Evolutionary conservation across 1,284 basidiomycete species (phyloP), one percentile per base, ranked within the genome.

Genomic region (Apiotrichum akiyoshidainum): DNA sequence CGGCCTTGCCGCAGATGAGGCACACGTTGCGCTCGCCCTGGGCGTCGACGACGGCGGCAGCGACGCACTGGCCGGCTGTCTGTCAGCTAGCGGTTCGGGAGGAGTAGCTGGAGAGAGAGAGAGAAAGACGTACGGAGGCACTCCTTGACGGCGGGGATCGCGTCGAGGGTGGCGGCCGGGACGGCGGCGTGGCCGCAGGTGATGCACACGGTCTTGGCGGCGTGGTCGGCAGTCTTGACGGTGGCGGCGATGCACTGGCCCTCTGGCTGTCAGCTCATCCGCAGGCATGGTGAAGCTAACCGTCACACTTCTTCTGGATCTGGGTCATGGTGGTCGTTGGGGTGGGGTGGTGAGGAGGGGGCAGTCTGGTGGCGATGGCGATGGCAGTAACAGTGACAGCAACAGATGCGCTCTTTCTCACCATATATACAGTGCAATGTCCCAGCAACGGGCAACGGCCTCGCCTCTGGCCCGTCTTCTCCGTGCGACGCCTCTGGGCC

Each of bases 171-270:
- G 11, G 37, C 2, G 7, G 19, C 17, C 7, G 19, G 5, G 12
- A 9, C 42, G 12, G 42, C 19, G 9, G 7, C 17, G n/a, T 11
- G 5, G 19, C 48, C 48, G 37, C 48, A 50, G 35, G 22, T 50
- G 48, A 50, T 9, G 48, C 48, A 50, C 17, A 40, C 35, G 37
- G n/a, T 50, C 33, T 9, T 10, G 12, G 10, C 2, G 34, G 21
- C 35, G 13, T 33, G 22, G 45, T 40, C 19, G 48, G 21, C 37
- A 35, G 26, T 31, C 26, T 34, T 39, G 35, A 50, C 48, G 37
- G n/a, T 21, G 9, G 39, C 48, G 48, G 48, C 16, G 35, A 50
- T 14, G 35, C 48, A 50, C 35, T 50, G 35, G 48, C 48, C 48
- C 12, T 37, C 48, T 50, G 48, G 16, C 14, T 22, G 37, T 50